These are phyloP conservation scores for Daedaleopsis sinensis DNA, from an alignment of 768 basidiomycete genomes.

Conservation along the genomic window DNA sequence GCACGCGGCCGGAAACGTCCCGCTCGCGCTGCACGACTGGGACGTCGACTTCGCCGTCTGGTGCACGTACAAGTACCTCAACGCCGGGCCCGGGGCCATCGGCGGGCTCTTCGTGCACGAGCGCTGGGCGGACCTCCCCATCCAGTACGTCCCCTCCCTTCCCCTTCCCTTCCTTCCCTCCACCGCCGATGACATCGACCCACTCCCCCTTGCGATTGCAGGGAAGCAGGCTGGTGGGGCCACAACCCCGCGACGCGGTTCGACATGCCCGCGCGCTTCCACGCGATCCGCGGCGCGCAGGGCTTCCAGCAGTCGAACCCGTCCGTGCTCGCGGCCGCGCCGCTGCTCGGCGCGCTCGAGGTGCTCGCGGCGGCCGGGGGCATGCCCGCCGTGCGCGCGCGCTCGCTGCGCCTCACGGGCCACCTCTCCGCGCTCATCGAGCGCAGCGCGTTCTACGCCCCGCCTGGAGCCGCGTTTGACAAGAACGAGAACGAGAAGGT, in stretches of 20 bases:
- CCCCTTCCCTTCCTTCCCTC: slow-evolving; percentile 4
- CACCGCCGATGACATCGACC: not conserved
- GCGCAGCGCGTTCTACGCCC: slow-evolving; percentile 65
- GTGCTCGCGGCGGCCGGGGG: slow-evolving; percentile 81
- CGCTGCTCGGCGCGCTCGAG: slow-evolving; percentile 82
- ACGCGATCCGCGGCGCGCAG: slow-evolving; percentile 86
- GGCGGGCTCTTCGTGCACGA: slow-evolving; percentile 91
- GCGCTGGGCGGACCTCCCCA: slow-evolving; percentile 74
- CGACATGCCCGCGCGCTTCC: slow-evolving; percentile 83
- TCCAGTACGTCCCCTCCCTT: slow-evolving; percentile 36
- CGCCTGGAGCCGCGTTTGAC: slow-evolving; percentile 28
- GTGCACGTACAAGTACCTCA: slow-evolving; percentile 99
- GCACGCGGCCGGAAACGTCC: slow-evolving; percentile 94
- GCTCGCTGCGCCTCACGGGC: slow-evolving; percentile 71
- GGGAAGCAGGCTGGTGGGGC: slow-evolving; percentile 98
- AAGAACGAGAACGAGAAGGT: slow-evolving; percentile 18
- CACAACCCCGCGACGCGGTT: slow-evolving; percentile 88
- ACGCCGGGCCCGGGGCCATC: slow-evolving; percentile 96
- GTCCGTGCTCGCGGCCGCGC: slow-evolving; percentile 73
- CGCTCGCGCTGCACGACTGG: slow-evolving; percentile 89
- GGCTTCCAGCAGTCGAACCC: slow-evolving; percentile 98
- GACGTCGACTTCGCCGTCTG: slow-evolving; percentile 96
- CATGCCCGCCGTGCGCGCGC: slow-evolving; percentile 65
- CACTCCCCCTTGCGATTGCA: slow-evolving; percentile 33
- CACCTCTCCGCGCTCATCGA: slow-evolving; percentile 67